Evolutionary conservation across 306 rosid genomes (phyloP).

Genomic region (Cucumis melo): DNA sequence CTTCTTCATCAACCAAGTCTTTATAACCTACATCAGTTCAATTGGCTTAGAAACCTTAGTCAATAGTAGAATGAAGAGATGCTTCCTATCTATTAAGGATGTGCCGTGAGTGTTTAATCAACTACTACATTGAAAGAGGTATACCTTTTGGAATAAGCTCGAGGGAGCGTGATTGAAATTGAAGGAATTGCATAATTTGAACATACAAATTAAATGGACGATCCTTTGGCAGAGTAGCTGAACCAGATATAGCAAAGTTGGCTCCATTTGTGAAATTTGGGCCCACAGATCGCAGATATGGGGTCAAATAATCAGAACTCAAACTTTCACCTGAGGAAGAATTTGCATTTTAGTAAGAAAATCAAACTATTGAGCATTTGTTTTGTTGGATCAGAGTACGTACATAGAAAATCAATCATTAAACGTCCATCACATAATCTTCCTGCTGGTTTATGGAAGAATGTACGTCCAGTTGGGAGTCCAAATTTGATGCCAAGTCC

Average conservation of each 20-base stretch:
- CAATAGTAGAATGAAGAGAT: neutral
- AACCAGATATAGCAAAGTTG: constrained; percentile 19
- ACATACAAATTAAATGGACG: constrained; percentile 11
- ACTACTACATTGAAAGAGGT: neutral
- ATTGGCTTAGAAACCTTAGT: neutral
- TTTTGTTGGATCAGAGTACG: neutral
- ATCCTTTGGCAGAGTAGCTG: constrained; percentile 8
- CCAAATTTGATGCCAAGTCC: constrained; percentile 16
- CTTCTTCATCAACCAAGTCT: constrained; percentile 12
- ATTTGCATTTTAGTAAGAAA: neutral
- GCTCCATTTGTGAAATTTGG: constrained; percentile 18
- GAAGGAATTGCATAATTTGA: constrained; percentile 19
- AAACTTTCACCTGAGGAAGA: constrained; percentile 10
- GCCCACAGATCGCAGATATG: constrained; percentile 11
- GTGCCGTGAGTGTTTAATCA: neutral
- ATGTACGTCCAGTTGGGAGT: constrained; percentile 14
- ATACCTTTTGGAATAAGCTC: constrained; percentile 8
- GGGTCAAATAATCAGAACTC: constrained; percentile 1
- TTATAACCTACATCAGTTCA: constrained; percentile 5
- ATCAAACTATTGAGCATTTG: neutral
- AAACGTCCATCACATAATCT: constrained; percentile 19
- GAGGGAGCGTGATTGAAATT: constrained; percentile 14
- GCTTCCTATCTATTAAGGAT: neutral
- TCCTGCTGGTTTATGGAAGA: constrained; percentile 11
- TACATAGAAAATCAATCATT: constrained; percentile 23